Conservation (phyloP, 108 stramenopile genomes). For the Phaeodactylum tricornutum region DNA sequence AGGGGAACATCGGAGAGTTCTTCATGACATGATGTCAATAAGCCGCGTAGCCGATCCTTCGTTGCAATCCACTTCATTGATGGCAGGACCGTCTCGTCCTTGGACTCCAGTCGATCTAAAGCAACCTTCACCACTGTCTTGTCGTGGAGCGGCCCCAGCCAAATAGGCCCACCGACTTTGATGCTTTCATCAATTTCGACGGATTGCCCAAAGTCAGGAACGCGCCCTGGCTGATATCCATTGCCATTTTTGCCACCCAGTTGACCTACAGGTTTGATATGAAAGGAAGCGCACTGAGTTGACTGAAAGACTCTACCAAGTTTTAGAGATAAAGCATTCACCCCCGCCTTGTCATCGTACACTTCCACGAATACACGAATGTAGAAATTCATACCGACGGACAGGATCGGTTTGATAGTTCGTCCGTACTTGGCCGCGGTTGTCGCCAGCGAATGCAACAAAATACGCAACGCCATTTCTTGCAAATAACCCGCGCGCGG, state of each 20-base stretch:
- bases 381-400: constrained; percentile 96
- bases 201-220: constrained; percentile 71
- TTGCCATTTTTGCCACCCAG: constrained; percentile 40
- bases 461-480: constrained; percentile 92
- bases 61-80: constrained; percentile 41
- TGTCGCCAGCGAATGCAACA: constrained; percentile 76
- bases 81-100: constrained; percentile 8
- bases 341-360: constrained; percentile 78
- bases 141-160: constrained; percentile 94
- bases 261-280: constrained; percentile 39
- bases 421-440: constrained; percentile 86
- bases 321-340: constrained; percentile 72
- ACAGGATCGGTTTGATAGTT: constrained; percentile 84
- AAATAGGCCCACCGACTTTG: constrained; percentile 92
- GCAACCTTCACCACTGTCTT: constrained; percentile 63
- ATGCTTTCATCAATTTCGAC: too few relatives aligned
- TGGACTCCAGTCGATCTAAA: constrained; percentile 47
- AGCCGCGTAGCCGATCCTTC: constrained; percentile 59
- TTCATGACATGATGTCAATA: constrained; percentile 84
- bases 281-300: constrained; percentile 88
- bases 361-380: constrained; percentile 96
- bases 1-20: constrained; percentile 90
- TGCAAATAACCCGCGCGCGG: constrained; percentile 81
- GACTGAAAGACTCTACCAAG: constrained; percentile 90
- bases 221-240: constrained; percentile 38